phyloP scores from a whole-genome alignment of 2,329 filamentous ascomycete species.

The Talaromyces sp. region DNA sequence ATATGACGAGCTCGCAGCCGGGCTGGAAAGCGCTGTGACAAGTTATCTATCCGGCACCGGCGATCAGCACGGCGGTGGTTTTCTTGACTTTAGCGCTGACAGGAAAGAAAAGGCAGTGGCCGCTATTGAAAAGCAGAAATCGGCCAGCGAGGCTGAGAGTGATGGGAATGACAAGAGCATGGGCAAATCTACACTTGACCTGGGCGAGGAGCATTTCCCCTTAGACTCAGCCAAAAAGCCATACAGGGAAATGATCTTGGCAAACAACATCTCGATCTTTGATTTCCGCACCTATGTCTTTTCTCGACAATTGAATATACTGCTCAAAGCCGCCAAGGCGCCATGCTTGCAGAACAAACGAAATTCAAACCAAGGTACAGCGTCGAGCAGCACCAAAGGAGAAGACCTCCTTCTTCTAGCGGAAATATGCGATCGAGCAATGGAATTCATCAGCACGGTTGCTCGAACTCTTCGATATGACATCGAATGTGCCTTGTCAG shows the following conservation, averaged over 20 bases:
- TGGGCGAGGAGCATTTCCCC: slow-evolving; percentile 31
- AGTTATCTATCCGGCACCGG: slow-evolving; percentile 61
- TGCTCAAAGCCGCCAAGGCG: slow-evolving; percentile 73
- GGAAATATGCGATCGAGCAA: slow-evolving; percentile 74
- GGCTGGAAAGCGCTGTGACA: slow-evolving; percentile 73
- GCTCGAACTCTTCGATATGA: slow-evolving; percentile 76
- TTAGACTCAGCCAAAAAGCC: slow-evolving; percentile 61
- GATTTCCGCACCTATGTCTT: slow-evolving; percentile 96
- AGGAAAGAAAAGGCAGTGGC: slow-evolving; percentile 56
- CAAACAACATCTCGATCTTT: slow-evolving; percentile 92
- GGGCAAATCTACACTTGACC: slow-evolving; percentile 21
- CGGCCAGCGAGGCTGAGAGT: slow-evolving; percentile 7
- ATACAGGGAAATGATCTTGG: slow-evolving; percentile 85
- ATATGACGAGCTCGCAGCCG: slow-evolving; percentile 88
- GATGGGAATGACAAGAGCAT: slow-evolving; percentile 20
- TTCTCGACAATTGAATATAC: slow-evolving; percentile 73
- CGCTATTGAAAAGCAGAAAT: slow-evolving; percentile 20
- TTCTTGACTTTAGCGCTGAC: slow-evolving; percentile 68
- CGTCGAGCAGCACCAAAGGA: slow-evolving; percentile 50
- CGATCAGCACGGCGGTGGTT: slow-evolving; percentile 63
- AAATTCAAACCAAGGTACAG: slow-evolving; percentile 22
- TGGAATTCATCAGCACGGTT: slow-evolving; percentile 77
- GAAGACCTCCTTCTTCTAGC: slow-evolving; percentile 77
- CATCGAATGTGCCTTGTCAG: slow-evolving; percentile 56
- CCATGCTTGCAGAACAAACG: slow-evolving; percentile 29